Base-by-base conservation (phyloP, 2,329 filamentous ascomycete species). In the Colletotrichum zoysiae region DNA sequence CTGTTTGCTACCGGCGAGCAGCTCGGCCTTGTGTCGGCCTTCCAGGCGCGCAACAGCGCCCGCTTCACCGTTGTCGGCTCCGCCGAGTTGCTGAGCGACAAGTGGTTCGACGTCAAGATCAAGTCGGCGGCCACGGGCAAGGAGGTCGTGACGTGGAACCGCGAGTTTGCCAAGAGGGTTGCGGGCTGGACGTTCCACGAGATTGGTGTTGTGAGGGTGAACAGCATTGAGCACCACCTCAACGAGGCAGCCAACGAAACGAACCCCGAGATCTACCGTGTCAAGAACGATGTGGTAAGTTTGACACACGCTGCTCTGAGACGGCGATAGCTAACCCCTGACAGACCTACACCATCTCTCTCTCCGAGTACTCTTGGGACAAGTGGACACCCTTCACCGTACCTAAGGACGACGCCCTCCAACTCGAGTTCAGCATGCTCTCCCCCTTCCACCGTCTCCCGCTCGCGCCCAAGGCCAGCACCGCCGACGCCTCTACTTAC, bases 341-440 rank as follows among this genome's bases (percentile, higher is more conserved):
- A 61, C 76, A 97, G 94, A 89, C 92, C 74, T 98, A 95, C 86
- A 89, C 88, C 78, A 95, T 98, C 79, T 95, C 95, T 75, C 78
- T 99, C 65, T 97, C 95, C 35, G 95, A 98, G 82, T 97, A 94
- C 82, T 83, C 84, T 61, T 91, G 90, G 84, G 90, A 93, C 80
- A 88, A 90, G 79, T 97, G 91, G 86, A 83, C 85, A 7, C 93
- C 95, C 57, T 98, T 95, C 83, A 85, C 85, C 51, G 85, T 93
- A 26, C 91, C 94, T 30, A 79, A 86, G 11, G 86, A 84, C 74
- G 96, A 99, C 80, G 87, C 86, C 38, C 80, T 99, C 44, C 96
- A 99, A 83, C 93, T 99, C 74, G 96, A 99, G 83, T 98, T 98
- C 86, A 95, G 91, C 85, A 99, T 98, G 96, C 92, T 99, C 58